phyloP scores from a whole-genome alignment of 345 rosid genomes.

The Capsella bursapastoris region DNA sequence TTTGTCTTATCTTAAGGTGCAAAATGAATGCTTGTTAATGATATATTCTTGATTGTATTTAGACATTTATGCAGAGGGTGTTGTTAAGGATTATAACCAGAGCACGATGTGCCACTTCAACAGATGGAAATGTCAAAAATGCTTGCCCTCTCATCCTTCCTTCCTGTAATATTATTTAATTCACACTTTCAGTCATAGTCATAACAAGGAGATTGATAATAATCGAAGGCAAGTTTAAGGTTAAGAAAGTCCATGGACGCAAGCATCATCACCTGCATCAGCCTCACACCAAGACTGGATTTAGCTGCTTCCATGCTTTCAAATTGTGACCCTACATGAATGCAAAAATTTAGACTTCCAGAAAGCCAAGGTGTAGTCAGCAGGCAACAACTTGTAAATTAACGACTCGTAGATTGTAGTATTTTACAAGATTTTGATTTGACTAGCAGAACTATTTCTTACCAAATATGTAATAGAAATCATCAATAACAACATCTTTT shows the following conservation, averaged over 20 bases:
- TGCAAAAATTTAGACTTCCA: slow-evolving; percentile 21
- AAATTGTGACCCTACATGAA: slow-evolving; percentile 80
- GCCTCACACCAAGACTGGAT: slow-evolving; percentile 66
- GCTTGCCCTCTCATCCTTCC: slow-evolving; percentile 99
- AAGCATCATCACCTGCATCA: slow-evolving; percentile 72
- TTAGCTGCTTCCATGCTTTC: slow-evolving; percentile 75
- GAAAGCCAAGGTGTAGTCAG: background rate
- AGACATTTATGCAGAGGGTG: slow-evolving; percentile 12
- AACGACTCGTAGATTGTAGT: background rate
- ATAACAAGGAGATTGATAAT: slow-evolving; percentile 14
- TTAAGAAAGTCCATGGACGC: slow-evolving; percentile 12
- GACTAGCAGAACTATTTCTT: slow-evolving; percentile 40
- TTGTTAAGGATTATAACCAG: slow-evolving; percentile 59
- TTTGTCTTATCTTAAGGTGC: background rate
- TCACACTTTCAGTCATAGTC: background rate
- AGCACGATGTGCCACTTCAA: slow-evolving; percentile 83
- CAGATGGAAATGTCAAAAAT: slow-evolving; percentile 87
- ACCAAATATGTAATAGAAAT: slow-evolving; percentile 87
- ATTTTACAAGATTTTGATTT: slow-evolving; percentile 4
- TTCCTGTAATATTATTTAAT: slow-evolving; percentile 57
- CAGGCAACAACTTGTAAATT: slow-evolving; percentile 14
- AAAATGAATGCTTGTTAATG: slow-evolving; percentile 12
- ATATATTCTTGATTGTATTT: background rate
- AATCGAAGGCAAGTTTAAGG: slow-evolving; percentile 3
- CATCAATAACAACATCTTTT: slow-evolving; percentile 78